Evolutionary conservation across 257 asterid species (phyloP).

Genomic region (Ophiorrhiza pumila): DNA sequence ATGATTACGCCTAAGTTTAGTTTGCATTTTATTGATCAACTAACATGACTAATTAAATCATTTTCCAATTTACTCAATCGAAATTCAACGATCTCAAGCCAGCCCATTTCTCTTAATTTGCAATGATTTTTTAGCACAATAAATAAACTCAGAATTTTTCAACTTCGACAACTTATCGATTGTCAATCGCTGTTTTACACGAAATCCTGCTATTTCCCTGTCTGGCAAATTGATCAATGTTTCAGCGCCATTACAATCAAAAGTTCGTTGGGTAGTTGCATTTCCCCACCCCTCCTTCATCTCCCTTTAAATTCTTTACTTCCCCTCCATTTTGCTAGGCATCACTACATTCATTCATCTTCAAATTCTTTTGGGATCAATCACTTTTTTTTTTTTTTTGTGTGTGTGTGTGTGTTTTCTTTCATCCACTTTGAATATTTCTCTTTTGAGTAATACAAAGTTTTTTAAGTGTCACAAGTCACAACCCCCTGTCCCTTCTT

Average conservation of each 20-base stretch:
- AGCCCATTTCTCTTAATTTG: too few relatives aligned
- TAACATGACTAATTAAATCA: neutral
- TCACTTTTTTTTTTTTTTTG: too few relatives aligned
- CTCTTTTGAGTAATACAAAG: too few relatives aligned
- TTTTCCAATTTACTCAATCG: neutral
- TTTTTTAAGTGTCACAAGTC: too few relatives aligned
- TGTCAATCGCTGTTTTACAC: constrained; percentile 6
- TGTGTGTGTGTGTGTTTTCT: neutral
- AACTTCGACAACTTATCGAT: neutral
- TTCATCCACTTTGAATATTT: neutral
- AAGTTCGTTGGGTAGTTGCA: constrained; percentile 69
- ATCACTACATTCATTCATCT: neutral
- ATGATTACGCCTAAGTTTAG: too few relatives aligned
- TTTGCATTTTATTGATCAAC: neutral
- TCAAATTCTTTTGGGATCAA: neutral
- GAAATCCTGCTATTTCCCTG: constrained; percentile 28
- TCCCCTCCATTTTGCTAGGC: constrained; percentile 21
- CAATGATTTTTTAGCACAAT: too few relatives aligned
- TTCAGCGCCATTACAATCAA: constrained; percentile 33
- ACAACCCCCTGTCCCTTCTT: too few relatives aligned
- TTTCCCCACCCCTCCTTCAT: neutral
- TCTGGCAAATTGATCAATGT: constrained; percentile 56
- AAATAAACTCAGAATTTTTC: neutral
- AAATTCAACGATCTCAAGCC: neutral
- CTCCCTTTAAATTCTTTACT: constrained; percentile 43